These are phyloP conservation scores for Castanospermum australe DNA, from an alignment of 306 rosid species.

Conservation along the genomic window DNA sequence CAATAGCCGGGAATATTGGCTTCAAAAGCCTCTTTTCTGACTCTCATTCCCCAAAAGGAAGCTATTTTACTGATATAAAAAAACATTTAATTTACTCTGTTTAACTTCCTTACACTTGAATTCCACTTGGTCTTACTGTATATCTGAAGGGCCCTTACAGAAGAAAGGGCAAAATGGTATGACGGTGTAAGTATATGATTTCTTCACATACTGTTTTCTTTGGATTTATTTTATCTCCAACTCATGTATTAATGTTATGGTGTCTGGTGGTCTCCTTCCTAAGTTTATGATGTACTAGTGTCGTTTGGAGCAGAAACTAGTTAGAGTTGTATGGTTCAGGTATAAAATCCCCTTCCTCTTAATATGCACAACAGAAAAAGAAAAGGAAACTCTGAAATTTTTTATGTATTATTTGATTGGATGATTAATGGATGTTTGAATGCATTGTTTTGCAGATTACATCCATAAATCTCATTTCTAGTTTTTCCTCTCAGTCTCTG, in stretches of 20 bases:
- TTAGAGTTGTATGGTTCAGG: conserved; percentile 30
- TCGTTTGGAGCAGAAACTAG: conserved; percentile 34
- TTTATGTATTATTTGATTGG: background rate
- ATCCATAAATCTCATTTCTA: conserved; percentile 2
- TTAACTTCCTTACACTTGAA: conserved; percentile 6
- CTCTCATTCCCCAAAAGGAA: background rate
- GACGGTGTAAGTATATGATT: conserved; percentile 46
- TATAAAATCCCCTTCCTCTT: conserved; percentile 27
- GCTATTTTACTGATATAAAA: background rate
- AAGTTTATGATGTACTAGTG: conserved; percentile 16
- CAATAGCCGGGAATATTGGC: background rate
- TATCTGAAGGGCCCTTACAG: conserved; percentile 42
- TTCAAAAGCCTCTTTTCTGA: background rate
- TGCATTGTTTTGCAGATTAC: background rate
- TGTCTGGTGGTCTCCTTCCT: conserved; percentile 17
- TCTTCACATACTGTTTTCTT: background rate
- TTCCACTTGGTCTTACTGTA: conserved; percentile 40
- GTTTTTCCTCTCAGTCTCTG: background rate
- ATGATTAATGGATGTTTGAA: background rate
- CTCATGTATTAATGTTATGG: conserved; percentile 15
- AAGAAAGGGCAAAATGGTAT: conserved; percentile 33
- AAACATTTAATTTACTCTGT: background rate
- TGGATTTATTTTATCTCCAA: conserved; percentile 17
- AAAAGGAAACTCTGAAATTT: background rate
- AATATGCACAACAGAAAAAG: background rate